Evolutionary conservation across 257 asterid species (phyloP).

Genomic region (Capsicum rhomboideum): DNA sequence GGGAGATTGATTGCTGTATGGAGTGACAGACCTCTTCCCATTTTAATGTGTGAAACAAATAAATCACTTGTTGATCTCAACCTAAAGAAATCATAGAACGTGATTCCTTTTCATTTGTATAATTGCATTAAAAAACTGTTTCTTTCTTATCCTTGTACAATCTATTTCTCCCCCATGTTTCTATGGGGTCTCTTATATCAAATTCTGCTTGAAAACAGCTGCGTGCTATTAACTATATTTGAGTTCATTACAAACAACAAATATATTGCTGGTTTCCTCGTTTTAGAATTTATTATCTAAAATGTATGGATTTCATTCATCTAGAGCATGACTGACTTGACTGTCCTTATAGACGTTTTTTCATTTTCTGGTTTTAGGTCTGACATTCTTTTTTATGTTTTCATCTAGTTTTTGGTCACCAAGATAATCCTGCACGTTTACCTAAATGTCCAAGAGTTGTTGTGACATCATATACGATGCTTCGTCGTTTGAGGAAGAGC

Average conservation of each 20-base stretch:
- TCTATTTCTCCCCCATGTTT: background rate
- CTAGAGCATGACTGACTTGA: background rate
- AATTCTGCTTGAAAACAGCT: background rate
- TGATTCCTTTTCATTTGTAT: background rate
- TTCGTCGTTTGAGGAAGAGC: conserved; percentile 64
- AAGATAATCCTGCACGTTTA: conserved; percentile 70
- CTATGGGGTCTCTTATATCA: background rate
- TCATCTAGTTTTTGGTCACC: conserved; percentile 68
- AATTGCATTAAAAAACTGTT: background rate
- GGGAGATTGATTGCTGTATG: background rate
- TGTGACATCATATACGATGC: conserved; percentile 84
- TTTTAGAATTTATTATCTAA: background rate
- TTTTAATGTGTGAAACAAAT: background rate
- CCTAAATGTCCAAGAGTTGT: conserved; percentile 65
- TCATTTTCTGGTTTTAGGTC: background rate
- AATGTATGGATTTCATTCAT: background rate
- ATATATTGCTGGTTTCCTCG: background rate
- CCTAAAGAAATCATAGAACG: background rate
- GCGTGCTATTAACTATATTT: background rate
- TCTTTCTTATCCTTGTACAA: background rate
- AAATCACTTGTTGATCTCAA: background rate
- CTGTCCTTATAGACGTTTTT: background rate
- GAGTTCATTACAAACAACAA: background rate
- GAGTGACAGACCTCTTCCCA: background rate
- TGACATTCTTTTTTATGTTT: background rate